Conservation (phyloP, 306 rosid species). For the Cicer judaicum region DNA sequence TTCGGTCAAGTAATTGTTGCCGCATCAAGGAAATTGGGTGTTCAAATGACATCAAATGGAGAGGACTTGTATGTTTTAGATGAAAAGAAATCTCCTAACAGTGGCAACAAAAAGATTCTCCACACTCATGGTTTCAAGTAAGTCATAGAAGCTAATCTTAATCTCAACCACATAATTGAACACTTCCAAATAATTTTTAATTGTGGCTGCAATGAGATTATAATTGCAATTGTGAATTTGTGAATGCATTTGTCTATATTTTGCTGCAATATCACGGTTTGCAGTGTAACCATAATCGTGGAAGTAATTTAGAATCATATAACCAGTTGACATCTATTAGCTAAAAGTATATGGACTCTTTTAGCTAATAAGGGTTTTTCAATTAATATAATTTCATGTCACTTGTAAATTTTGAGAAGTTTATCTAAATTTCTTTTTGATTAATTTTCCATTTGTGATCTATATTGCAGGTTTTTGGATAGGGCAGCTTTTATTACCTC, state of each 20-base stretch:
- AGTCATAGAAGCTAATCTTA: slow-evolving; percentile 29
- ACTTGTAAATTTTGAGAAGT: background rate
- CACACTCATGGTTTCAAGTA: slow-evolving; percentile 64
- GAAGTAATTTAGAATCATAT: too few relatives aligned
- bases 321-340: too few relatives aligned
- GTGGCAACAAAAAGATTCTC: slow-evolving; percentile 59
- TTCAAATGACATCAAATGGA: slow-evolving; percentile 36
- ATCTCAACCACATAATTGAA: background rate
- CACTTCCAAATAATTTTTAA: background rate
- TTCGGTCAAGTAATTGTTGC: slow-evolving; percentile 72
- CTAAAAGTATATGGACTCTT: too few relatives aligned
- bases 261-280: too few relatives aligned
- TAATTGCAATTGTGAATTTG: too few relatives aligned
- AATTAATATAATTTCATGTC: background rate
- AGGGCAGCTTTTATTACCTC: slow-evolving; percentile 52
- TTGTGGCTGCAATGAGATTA: too few relatives aligned
- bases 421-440: background rate
- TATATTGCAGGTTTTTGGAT: slow-evolving; percentile 49
- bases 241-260: too few relatives aligned
- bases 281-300: too few relatives aligned
- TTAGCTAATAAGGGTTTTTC: too few relatives aligned
- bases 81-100: slow-evolving; percentile 51
- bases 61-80: slow-evolving; percentile 57
- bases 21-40: slow-evolving; percentile 56
- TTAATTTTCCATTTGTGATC: slow-evolving; percentile 19